Evolutionary conservation across 164 flowering plant species (phyloP), one percentile per base, ranked within the genome.

Genomic region (Stephania yunnanensis): DNA sequence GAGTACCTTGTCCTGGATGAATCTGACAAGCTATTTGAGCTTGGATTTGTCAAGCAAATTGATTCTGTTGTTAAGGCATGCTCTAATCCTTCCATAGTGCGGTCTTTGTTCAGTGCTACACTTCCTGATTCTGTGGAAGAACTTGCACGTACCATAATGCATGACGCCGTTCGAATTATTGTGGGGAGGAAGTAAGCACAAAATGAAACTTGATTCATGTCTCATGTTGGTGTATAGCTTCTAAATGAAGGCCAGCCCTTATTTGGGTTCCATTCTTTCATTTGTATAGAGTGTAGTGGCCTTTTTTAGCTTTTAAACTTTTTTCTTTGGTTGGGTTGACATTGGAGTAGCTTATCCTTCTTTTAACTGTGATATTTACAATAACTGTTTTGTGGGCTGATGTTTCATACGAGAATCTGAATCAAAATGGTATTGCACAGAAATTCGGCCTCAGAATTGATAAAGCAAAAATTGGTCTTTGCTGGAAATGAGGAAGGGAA

Each of bases 401-500:
- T 45, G 20, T 5, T 22, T 63, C 25, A 31, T 46, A 61, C 58
- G 10, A 12, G 15, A 53, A 53, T 53, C 58, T 53, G 58, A 53
- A 42, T 46, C 19, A 10, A 68, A 67, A 31, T 46, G 12, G 17
- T 78, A 55, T 71, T 74, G 50, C 30, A 42, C 90, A 94, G 99
- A 90, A 96, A 96, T 81, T 87, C 93, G 70, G 97, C 98, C 31
- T 91, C 97, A 63, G 91, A 89, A 69, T 73, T 87, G 61, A 82
- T 96, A 76, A 89, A 92, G 80, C 99, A 96, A 79, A 90, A 87
- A 74, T 81, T 94, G 78, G 85, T 92, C 48, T 96, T 84, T 85
- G 86, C 90, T 78, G 97, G 97, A 75, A 91, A 87, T 82, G 99
- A 96, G 83, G 94, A 92, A 83, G 98, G 99, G 79, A 96, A 94